These are phyloP conservation scores for Oldenlandia corymbosa DNA, from an alignment of 257 asterid species.

Conservation along the genomic window DNA sequence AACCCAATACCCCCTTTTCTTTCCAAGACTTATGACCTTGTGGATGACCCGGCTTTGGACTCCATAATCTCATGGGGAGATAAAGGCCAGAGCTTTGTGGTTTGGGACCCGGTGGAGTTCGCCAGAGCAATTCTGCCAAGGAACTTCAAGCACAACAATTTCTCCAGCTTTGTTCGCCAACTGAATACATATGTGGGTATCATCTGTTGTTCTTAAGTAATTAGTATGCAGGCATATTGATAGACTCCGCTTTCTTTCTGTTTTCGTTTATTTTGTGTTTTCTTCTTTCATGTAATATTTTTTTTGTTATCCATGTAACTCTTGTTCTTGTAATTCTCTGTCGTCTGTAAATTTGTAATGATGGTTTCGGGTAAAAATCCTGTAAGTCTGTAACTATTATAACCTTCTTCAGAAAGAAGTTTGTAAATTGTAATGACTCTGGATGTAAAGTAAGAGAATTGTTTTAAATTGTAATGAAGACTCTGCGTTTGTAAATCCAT, in stretches of 20 bases:
- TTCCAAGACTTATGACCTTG: conserved; percentile 74
- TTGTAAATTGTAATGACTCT: neutral
- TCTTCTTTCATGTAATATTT: neutral
- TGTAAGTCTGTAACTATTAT: conserved; percentile 14
- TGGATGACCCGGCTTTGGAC: conserved; percentile 63
- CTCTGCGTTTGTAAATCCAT: neutral
- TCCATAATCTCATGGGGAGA: conserved; percentile 60
- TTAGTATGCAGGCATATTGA: conserved; percentile 8
- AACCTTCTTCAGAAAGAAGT: conserved; percentile 12
- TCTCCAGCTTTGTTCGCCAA: conserved; percentile 94
- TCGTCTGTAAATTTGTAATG: conserved; percentile 10
- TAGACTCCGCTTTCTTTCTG: neutral
- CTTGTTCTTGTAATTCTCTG: conserved; percentile 18
- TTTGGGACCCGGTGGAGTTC: conserved; percentile 72
- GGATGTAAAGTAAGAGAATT: neutral
- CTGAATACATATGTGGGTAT: conserved; percentile 88
- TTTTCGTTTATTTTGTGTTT: neutral
- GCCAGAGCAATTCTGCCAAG: conserved; percentile 53
- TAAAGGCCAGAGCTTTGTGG: conserved; percentile 65
- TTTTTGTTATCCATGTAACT: conserved; percentile 19
- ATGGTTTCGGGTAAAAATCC: conserved; percentile 9
- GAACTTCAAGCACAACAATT: conserved; percentile 87
- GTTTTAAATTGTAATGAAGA: no score
- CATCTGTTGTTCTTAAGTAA: conserved; percentile 22
- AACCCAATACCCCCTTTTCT: conserved; percentile 67